Conservation (phyloP, 2,329 filamentous ascomycete species). For the Monosporascus sp. region DNA sequence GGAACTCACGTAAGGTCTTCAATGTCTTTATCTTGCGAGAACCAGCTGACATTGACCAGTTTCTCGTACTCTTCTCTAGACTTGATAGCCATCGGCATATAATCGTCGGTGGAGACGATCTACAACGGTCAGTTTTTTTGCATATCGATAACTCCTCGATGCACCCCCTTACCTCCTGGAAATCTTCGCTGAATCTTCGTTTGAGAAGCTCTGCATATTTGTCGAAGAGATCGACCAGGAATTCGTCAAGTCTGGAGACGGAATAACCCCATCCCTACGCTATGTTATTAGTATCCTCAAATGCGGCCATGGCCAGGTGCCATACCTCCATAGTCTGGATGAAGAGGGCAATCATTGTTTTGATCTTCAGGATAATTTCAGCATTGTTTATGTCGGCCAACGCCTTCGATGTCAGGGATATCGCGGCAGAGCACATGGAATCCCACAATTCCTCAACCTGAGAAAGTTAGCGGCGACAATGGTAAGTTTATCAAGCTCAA, state of each 20-base stretch:
- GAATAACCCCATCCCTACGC: slow-evolving; percentile 81
- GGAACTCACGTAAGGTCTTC: slow-evolving; percentile 66
- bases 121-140: slow-evolving; percentile 23
- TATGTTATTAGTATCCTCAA: not conserved
- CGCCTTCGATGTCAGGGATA: slow-evolving; percentile 74
- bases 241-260: slow-evolving; percentile 72
- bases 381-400: slow-evolving; percentile 79
- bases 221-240: slow-evolving; percentile 83
- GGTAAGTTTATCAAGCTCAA: not conserved
- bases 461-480: slow-evolving; percentile 3
- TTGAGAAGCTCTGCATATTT: slow-evolving; percentile 93
- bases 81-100: slow-evolving; percentile 98
- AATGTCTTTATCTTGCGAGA: slow-evolving; percentile 71
- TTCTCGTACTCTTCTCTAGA: slow-evolving; percentile 89
- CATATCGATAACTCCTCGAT: not conserved
- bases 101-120: slow-evolving; percentile 88
- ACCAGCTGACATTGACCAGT: slow-evolving; percentile 95
- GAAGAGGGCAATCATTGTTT: slow-evolving; percentile 86
- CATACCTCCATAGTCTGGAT: slow-evolving; percentile 95
- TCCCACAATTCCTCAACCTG: slow-evolving; percentile 98
- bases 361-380: slow-evolving; percentile 88
- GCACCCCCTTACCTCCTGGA: slow-evolving; percentile 64
- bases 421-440: slow-evolving; percentile 87
- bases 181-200: slow-evolving; percentile 87
- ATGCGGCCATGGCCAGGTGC: not conserved